phyloP scores from a whole-genome alignment of 2,329 filamentous ascomycete species.

The Talaromyces sp. region DNA sequence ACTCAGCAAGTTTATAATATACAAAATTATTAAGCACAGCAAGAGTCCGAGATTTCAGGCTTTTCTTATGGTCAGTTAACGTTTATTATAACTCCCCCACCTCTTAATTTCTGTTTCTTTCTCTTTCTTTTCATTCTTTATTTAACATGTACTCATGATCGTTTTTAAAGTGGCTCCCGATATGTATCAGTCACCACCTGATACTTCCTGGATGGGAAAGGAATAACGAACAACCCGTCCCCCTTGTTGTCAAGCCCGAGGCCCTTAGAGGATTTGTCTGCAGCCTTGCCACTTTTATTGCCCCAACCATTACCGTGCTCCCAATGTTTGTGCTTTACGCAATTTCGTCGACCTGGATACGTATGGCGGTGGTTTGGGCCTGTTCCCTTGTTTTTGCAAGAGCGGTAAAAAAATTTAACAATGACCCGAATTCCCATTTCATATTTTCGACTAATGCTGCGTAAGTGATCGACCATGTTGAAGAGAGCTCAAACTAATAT shows the following conservation, averaged over 20 bases:
- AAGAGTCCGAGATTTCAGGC: not conserved
- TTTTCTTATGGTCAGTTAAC: not conserved
- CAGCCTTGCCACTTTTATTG: not conserved
- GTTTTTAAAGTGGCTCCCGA: not conserved
- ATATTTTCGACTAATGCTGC: slow-evolving; percentile 6
- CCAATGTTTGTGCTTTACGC: slow-evolving; percentile 8
- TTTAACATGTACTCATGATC: not conserved
- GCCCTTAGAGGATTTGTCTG: not conserved
- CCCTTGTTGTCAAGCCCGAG: not conserved
- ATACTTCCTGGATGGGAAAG: not conserved
- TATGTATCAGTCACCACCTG: not conserved
- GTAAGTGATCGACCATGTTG: not conserved
- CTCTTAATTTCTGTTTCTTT: not conserved
- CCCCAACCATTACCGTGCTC: slow-evolving; percentile 1
- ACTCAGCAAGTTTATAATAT: not conserved
- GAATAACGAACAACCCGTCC: not conserved
- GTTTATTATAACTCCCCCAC: not conserved
- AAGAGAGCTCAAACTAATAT: not conserved
- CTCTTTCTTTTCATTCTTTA: not conserved
- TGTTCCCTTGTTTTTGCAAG: not conserved
- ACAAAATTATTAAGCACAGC: not conserved
- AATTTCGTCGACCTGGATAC: not conserved
- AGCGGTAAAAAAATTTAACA: not conserved
- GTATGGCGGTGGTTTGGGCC: slow-evolving; percentile 1
- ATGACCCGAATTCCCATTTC: not conserved